phyloP scores from a whole-genome alignment of 345 rosid genomes.

The Mangifera indica region DNA sequence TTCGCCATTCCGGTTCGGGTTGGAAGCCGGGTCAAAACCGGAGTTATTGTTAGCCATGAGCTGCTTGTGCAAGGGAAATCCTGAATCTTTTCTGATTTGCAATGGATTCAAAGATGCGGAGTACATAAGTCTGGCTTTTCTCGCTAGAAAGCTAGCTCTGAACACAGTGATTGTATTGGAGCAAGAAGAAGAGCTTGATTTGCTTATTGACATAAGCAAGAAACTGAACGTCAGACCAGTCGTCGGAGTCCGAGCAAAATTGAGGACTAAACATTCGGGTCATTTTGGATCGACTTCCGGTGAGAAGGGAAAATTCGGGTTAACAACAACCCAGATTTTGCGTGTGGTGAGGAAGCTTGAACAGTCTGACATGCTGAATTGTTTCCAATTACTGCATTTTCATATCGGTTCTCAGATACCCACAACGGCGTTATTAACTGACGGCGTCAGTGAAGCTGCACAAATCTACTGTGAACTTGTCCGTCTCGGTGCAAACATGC shows the following conservation, averaged over 20 bases:
- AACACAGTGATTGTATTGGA: slow-evolving; percentile 88
- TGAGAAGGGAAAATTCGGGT: slow-evolving; percentile 93
- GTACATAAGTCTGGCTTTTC: slow-evolving; percentile 69
- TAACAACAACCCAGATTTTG: slow-evolving; percentile 71
- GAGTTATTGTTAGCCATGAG: slow-evolving; percentile 91
- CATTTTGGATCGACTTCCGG: slow-evolving; percentile 98
- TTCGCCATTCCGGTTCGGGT: slow-evolving; percentile 67
- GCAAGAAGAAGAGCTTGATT: slow-evolving; percentile 85
- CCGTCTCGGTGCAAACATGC: slow-evolving; percentile 87
- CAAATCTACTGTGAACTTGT: slow-evolving; percentile 89
- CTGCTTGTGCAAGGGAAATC: slow-evolving; percentile 73
- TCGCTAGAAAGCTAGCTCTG: slow-evolving; percentile 66
- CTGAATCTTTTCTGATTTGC: slow-evolving; percentile 69
- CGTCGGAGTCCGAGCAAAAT: slow-evolving; percentile 77
- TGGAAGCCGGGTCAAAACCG: slow-evolving; percentile 97
- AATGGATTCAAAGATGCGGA: slow-evolving; percentile 90
- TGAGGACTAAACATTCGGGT: slow-evolving; percentile 85
- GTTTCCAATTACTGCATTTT: slow-evolving; percentile 81
- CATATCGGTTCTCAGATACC: slow-evolving; percentile 97
- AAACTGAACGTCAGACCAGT: slow-evolving; percentile 66
- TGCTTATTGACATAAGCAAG: slow-evolving; percentile 61
- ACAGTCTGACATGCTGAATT: slow-evolving; percentile 69
- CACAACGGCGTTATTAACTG: slow-evolving; percentile 60
- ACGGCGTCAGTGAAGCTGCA: slow-evolving; percentile 76
- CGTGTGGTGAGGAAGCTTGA: slow-evolving; percentile 69